These are phyloP conservation scores for Margaritispora aquatica DNA, from an alignment of 495 filamentous ascomycete genomes.

Conservation along the genomic window DNA sequence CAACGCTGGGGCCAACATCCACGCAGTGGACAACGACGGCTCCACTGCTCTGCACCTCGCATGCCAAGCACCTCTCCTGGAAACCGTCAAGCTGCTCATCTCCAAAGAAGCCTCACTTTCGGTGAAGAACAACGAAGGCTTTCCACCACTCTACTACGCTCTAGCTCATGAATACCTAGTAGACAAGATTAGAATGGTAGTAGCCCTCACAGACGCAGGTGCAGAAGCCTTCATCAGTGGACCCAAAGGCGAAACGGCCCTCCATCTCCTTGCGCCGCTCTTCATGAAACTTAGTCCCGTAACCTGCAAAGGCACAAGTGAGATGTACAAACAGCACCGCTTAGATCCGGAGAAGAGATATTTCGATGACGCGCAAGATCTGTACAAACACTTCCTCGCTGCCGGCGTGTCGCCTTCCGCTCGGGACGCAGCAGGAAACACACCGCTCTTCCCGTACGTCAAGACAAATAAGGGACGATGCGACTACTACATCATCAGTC, in stretches of 20 bases:
- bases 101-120: background rate
- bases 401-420: constrained; percentile 14
- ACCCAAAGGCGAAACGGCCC: background rate
- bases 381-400: constrained; percentile 17
- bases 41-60: constrained; percentile 12
- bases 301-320: background rate
- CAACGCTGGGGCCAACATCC: constrained; percentile 24
- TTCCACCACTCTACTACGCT: constrained; percentile 19
- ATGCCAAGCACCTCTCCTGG: background rate
- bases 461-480: background rate
- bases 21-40: constrained; percentile 10
- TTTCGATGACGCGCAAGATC: background rate
- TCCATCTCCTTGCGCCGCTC: background rate
- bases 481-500: background rate
- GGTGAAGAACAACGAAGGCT: background rate
- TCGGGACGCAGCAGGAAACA: constrained; percentile 23
- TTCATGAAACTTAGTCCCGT: background rate
- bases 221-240: constrained; percentile 6
- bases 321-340: background rate
- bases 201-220: background rate
- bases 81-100: background rate
- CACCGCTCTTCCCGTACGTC: constrained; percentile 16
- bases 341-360: background rate
- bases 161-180: background rate
- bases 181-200: background rate